Evolutionary conservation across 176 grass and related monocot species (phyloP), one percentile per base, ranked within the genome.

Genomic region (Avena sativa): DNA sequence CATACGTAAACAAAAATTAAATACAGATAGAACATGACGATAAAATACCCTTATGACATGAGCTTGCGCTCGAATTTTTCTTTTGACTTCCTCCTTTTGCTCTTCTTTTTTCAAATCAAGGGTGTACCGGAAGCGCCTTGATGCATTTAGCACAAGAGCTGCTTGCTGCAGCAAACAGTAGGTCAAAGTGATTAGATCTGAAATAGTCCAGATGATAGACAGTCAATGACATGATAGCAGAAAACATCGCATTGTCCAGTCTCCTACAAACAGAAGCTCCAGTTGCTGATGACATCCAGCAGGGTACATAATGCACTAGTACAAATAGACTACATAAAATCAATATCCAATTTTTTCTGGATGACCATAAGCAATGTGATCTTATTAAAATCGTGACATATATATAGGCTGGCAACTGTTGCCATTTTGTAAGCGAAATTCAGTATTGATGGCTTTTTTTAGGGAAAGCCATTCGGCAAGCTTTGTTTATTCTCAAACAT

Each of bases 121-220:
- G 2, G 97, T 98, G 43, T 98, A 98, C 81, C 97, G 89, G 85
- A 98, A 98, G 59, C 96, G 86, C 34, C 97, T 93, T 48, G 97
- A 94, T 25, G 97, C 93, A 89, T 98, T 98, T 80, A 98, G 75
- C 36, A 94, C 96, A 71, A 96, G 88, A 32, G 90, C 93, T 78
- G 92, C 89, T 94, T 89, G 89, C 97, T 98, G 86, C 73, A 87
- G 53, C 47, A 46, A 12, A 86, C 34, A 81, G 40, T 19, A 26
- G 74, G 78, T 46, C 63, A 32, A 67, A 14, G 12, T 12, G 1
- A 59, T 87, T 84, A 74, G 6, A 77, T 66, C 6, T 43, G 40
- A 43, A 43, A 43, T 61, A 86, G 28, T 32, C 3, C 17, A 17
- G 21, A 34, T 50, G 11, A 70, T 28, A 1, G 11, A 8, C 38